Evolutionary conservation across 345 rosid species (phyloP).

Genomic region (Schrenkiella parvula): DNA sequence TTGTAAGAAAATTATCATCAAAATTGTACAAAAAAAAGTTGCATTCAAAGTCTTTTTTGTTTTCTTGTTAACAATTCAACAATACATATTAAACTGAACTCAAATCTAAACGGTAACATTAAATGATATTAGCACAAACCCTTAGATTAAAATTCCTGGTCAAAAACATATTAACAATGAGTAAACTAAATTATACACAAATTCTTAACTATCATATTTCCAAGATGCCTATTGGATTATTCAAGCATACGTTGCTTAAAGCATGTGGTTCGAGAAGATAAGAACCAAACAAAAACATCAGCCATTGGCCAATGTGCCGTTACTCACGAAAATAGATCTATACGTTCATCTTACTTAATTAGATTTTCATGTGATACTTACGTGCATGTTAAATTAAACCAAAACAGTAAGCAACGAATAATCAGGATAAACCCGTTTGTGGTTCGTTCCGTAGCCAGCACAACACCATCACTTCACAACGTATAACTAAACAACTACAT

Average conservation of each 20-base stretch:
- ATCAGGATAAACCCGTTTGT: not conserved
- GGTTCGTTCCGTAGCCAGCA: conserved; percentile 1
- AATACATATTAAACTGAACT: too few relatives aligned
- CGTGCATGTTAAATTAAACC: not conserved
- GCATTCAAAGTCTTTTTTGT: not conserved
- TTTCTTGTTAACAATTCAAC: too few relatives aligned
- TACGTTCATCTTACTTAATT: not conserved
- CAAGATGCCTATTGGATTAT: not conserved
- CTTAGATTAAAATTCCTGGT: too few relatives aligned
- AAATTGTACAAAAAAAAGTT: not conserved
- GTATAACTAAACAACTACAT: not conserved
- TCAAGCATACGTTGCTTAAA: not conserved
- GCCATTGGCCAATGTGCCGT: not conserved
- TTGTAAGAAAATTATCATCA: not conserved
- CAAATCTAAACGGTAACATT: too few relatives aligned
- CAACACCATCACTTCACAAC: not conserved
- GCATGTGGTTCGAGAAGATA: not conserved
- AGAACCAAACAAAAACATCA: not conserved
- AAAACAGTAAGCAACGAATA: conserved; percentile 12
- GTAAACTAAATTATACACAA: not conserved
- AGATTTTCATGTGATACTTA: conserved; percentile 1
- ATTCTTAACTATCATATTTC: not conserved
- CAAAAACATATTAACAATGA: too few relatives aligned
- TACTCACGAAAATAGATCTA: not conserved
- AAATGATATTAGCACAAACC: too few relatives aligned